Base-by-base conservation (phyloP, 139 green algal species). In the Nannochloris sp. region DNA sequence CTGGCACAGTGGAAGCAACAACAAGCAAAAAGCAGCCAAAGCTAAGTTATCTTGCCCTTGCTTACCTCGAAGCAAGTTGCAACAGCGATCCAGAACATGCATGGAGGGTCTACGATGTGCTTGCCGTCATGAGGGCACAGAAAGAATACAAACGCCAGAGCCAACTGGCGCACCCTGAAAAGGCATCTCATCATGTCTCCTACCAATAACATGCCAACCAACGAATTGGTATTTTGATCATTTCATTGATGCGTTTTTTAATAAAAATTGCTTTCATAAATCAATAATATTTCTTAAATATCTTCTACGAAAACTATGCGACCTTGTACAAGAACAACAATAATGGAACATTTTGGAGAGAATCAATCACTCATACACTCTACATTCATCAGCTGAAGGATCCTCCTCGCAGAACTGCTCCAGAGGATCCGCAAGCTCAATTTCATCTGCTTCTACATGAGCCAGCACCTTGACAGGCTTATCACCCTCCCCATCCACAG, bases 71-170 rank as follows among this genome's bases (percentile, higher is more conserved):
- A 50, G 63, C 69, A 19, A 74, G 72, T 21, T 85, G 78, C 64
- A 56, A 74, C 11, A 60, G 46, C 3, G 66, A 78, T 16, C 8
- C 69, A 1, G 60, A 46, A 25, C 61, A 53, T 34, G 48, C 66
- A 40, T 85, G 78, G 78, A 68, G 78, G 7, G 77, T 85, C 34
- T 85, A 68, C 48, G 78, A 85, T 43, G 78, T 85, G 16, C 72
- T 66, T 16, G 77, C 78, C 10, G 37, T 69, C 31, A 85, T 85
- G 73, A 59, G 78, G 24, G 69, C 76, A 55, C 78, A 84, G 66
- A 69, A 70, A 48, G 78, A 84, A 61, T 53, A 48, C 7, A 78
- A 72, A 37, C 7, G 16, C n/a, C 48, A 83, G 57, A 64, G 62
- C 25, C 48, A 29, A 24, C 64, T 84, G 44, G 68, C 64, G 8